A percentile compares a stretch with the other conserved stretches of the same genome.
Evolutionary conservation across 2,329 filamentous ascomycete genomes (phyloP).

Genomic region (Aspergillus niger): DNA sequence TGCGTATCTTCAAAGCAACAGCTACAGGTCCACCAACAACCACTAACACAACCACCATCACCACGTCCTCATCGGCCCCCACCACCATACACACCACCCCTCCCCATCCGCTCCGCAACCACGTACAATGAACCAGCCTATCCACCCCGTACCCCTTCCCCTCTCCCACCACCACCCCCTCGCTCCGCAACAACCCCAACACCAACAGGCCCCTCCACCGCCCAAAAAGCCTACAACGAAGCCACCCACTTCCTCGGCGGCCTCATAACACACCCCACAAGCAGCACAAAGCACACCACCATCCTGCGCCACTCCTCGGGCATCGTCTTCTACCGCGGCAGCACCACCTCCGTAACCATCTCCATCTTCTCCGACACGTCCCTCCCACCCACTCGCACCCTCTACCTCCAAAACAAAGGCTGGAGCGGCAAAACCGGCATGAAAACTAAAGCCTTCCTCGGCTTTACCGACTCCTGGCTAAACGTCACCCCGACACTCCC

Average conservation of each 20-base stretch:
- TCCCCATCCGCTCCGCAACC: background rate
- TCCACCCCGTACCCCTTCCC: slow-evolving; percentile 11
- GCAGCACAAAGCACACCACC: slow-evolving; percentile 66
- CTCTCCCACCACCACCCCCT: background rate
- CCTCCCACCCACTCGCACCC: slow-evolving; percentile 58
- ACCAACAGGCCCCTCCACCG: slow-evolving; percentile 16
- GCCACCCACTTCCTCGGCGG: slow-evolving; percentile 67
- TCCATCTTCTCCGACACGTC: slow-evolving; percentile 64
- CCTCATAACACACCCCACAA: slow-evolving; percentile 63
- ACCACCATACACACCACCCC: background rate
- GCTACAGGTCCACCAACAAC: background rate
- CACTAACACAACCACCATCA: background rate
- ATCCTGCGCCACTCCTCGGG: slow-evolving; percentile 67
- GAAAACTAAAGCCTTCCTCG: slow-evolving; percentile 64
- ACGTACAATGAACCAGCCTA: background rate
- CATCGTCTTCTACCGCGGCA: slow-evolving; percentile 67
- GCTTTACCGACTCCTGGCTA: slow-evolving; percentile 63
- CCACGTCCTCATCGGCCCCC: background rate
- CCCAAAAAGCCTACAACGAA: slow-evolving; percentile 49
- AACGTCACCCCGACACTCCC: slow-evolving; percentile 64
- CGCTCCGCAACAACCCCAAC: slow-evolving; percentile 1
- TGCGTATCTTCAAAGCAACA: background rate
- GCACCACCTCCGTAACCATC: slow-evolving; percentile 63
- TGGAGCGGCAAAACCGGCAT: slow-evolving; percentile 70
- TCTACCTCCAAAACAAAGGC: slow-evolving; percentile 70